These are phyloP conservation scores for Didymella arachidicola DNA, from an alignment of 2,329 filamentous ascomycete genomes.

Conservation along the genomic window DNA sequence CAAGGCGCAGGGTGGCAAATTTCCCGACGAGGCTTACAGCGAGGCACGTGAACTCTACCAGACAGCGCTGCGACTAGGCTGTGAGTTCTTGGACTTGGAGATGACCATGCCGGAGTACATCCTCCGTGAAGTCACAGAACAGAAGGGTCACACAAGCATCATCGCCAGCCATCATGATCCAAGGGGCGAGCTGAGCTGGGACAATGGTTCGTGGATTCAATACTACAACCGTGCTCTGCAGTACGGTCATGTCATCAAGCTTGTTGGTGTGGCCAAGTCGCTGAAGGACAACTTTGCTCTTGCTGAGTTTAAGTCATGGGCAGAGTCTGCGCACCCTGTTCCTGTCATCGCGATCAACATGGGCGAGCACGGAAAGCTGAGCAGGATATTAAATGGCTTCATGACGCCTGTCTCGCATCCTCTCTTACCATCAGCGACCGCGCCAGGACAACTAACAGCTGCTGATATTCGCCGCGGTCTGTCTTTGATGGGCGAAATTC, in stretches of 20 bases:
- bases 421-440: conserved; percentile 87
- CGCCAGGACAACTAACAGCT: conserved; percentile 90
- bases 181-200: conserved; percentile 80
- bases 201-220: conserved; percentile 88
- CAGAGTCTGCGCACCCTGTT: conserved; percentile 74
- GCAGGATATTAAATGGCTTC: conserved; percentile 88
- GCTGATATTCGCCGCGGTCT: conserved; percentile 84
- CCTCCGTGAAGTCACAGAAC: conserved; percentile 71
- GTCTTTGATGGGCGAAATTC: conserved; percentile 79
- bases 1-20: conserved; percentile 83
- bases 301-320: conserved; percentile 79
- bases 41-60: conserved; percentile 77
- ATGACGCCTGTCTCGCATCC: conserved; percentile 95
- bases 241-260: conserved; percentile 92
- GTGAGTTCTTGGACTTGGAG: conserved; percentile 93
- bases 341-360: conserved; percentile 97
- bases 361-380: conserved; percentile 86
- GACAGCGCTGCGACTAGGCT: conserved; percentile 79
- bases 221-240: conserved; percentile 90
- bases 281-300: conserved; percentile 89
- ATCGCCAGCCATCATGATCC: conserved; percentile 98
- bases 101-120: conserved; percentile 83
- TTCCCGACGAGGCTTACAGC: conserved; percentile 78
- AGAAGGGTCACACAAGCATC: conserved; percentile 77
- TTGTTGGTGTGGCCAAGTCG: conserved; percentile 79